Conservation (phyloP, 257 asterid genomes). For the Capsicum chinense region DNA sequence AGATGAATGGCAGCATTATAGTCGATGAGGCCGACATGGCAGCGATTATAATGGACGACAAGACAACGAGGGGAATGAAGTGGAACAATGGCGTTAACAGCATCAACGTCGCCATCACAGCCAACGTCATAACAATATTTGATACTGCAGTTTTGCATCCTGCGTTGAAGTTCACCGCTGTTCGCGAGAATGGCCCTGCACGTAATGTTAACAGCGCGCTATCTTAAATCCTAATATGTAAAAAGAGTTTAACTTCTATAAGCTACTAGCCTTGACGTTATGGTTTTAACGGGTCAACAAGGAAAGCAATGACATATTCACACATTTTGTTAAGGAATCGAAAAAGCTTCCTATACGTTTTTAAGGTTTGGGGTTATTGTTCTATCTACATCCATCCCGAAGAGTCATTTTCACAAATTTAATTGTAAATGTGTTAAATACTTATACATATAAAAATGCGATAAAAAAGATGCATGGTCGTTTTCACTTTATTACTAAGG, state of each 20-base stretch:
- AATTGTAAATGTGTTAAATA: no score
- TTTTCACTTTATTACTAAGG: no score
- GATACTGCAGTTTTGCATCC: conserved; percentile 98
- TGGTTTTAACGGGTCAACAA: no score
- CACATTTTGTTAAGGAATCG: no score
- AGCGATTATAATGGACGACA: conserved; percentile 77
- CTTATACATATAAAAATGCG: no score
- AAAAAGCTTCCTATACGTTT: no score
- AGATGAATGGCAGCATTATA: conserved; percentile 89
- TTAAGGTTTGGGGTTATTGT: no score
- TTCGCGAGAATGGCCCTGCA: conserved; percentile 90
- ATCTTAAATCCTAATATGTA: background rate
- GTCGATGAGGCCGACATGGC: conserved; percentile 97
- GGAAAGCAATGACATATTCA: no score
- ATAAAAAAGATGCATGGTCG: no score
- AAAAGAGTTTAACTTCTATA: background rate
- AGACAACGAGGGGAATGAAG: conserved; percentile 88
- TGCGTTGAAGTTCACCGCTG: conserved; percentile 97
- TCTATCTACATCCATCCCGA: no score
- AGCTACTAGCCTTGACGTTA: background rate
- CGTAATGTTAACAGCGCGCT: background rate
- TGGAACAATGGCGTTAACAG: conserved; percentile 80
- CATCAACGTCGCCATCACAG: conserved; percentile 82
- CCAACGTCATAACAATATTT: conserved; percentile 89
- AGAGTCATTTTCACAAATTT: no score